Evolutionary conservation across 768 basidiomycete species (phyloP).

Genomic region (Dendrothele bispora): DNA sequence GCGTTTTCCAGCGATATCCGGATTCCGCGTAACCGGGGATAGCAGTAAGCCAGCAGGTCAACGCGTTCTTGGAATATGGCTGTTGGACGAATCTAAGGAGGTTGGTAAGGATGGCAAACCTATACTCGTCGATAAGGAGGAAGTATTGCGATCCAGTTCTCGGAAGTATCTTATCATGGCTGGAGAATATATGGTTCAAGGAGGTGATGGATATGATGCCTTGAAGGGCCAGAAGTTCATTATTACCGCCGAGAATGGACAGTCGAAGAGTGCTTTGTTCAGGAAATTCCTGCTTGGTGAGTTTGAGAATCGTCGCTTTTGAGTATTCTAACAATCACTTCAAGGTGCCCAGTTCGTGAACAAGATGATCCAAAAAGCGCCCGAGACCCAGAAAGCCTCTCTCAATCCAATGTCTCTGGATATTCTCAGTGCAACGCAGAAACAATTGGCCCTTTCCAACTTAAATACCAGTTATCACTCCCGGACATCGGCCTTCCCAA

Average conservation of each 20-base stretch:
- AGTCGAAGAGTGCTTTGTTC: conserved; percentile 57
- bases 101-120: conserved; percentile 18
- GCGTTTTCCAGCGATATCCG: conserved; percentile 54
- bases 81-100: conserved; percentile 29
- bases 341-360: neutral
- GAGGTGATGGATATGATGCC: no score
- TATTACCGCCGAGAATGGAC: conserved; percentile 63
- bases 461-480: conserved; percentile 9
- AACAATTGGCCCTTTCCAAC: no score
- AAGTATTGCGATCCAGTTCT: conserved; percentile 39
- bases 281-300: conserved; percentile 61
- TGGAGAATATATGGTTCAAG: conserved; percentile 56
- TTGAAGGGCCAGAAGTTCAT: conserved; percentile 52
- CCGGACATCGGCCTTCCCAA: conserved; percentile 4
- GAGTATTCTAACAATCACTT: neutral
- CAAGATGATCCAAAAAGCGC: conserved; percentile 7
- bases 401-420: neutral
- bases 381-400: conserved; percentile 4
- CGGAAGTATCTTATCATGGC: conserved; percentile 58
- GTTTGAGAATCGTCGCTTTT: conserved; percentile 2
- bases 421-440: conserved; percentile 4
- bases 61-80: conserved; percentile 54
- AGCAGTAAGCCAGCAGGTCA: conserved; percentile 50
- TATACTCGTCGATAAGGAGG: conserved; percentile 34
- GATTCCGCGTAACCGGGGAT: conserved; percentile 59